phyloP scores from a whole-genome alignment of 805 yeast species.

The Gaillardinia entomophila region DNA sequence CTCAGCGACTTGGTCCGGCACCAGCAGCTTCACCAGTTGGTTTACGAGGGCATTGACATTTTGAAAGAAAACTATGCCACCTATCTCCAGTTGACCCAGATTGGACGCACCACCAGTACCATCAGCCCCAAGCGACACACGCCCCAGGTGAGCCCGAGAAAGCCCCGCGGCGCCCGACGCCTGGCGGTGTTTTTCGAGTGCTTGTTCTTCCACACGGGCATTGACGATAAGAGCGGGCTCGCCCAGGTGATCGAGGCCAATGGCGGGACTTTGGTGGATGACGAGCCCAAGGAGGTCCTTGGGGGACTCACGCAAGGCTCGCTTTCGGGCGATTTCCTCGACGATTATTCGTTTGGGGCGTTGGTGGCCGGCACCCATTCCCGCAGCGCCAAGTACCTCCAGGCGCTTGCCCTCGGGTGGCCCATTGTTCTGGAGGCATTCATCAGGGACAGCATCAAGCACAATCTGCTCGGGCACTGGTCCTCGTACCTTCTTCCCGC shows the following conservation, averaged over 20 bases:
- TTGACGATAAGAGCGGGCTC: constrained; percentile 28
- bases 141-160: constrained; percentile 1
- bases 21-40: constrained; percentile 24
- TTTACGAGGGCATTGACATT: constrained; percentile 13
- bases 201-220: constrained; percentile 32
- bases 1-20: constrained; percentile 33
- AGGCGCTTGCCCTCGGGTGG: constrained; percentile 78
- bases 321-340: constrained; percentile 1
- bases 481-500: constrained; percentile 60
- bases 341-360: constrained; percentile 51
- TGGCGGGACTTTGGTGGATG: constrained; percentile 38
- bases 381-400: constrained; percentile 72
- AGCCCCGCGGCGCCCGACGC: constrained; percentile 1
- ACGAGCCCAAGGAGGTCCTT: constrained; percentile 27
- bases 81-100: neutral
- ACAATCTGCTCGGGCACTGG: constrained; percentile 34
- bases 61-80: constrained; percentile 9
- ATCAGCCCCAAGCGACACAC: neutral
- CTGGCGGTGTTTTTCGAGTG: constrained; percentile 12
- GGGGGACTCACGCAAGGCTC: constrained; percentile 6
- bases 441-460: constrained; percentile 43
- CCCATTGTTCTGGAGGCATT: constrained; percentile 65
- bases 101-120: neutral
- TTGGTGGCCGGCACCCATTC: constrained; percentile 52
- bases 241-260: constrained; percentile 28